phyloP scores from a whole-genome alignment of 495 filamentous ascomycete genomes.

The Aspergillus biplanus region DNA sequence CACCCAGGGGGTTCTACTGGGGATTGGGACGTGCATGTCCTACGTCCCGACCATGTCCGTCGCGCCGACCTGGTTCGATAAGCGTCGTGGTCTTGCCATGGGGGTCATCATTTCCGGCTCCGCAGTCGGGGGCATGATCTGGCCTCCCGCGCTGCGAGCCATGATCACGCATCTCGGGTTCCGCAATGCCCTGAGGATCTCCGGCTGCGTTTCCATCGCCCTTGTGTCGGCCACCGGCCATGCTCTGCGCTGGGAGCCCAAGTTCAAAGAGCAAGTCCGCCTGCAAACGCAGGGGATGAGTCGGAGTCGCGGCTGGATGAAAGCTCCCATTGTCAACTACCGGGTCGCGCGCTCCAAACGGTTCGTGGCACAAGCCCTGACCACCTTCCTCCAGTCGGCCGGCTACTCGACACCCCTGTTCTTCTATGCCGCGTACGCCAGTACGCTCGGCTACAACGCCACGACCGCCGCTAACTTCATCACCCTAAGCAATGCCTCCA shows the following conservation, averaged over 20 bases:
- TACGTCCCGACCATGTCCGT: constrained; percentile 57
- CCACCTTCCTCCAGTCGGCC: constrained; percentile 46
- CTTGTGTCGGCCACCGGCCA: constrained; percentile 51
- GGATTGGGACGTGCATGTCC: constrained; percentile 51
- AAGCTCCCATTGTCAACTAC: constrained; percentile 42
- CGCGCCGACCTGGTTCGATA: constrained; percentile 58
- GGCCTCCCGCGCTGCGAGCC: constrained; percentile 49
- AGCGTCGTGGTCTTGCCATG: constrained; percentile 56
- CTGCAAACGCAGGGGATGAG: constrained; percentile 31
- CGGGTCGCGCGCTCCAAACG: constrained; percentile 39
- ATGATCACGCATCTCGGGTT: constrained; percentile 55
- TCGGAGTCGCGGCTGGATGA: constrained; percentile 25
- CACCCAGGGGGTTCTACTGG: constrained; percentile 59
- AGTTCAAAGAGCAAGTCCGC: constrained; percentile 39
- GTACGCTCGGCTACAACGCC: constrained; percentile 43
- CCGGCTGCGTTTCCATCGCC: constrained; percentile 48
- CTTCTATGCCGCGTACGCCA: constrained; percentile 48
- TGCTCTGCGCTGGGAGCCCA: constrained; percentile 46
- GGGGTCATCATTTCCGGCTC: constrained; percentile 58
- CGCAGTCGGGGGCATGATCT: constrained; percentile 57
- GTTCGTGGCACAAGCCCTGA: constrained; percentile 46
- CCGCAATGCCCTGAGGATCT: constrained; percentile 55
- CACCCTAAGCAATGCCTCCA: constrained; percentile 58
- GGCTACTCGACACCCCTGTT: constrained; percentile 48
- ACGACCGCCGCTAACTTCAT: constrained; percentile 50